Evolutionary conservation across 345 rosid species (phyloP).

Genomic region (Laguncularia racemosa): DNA sequence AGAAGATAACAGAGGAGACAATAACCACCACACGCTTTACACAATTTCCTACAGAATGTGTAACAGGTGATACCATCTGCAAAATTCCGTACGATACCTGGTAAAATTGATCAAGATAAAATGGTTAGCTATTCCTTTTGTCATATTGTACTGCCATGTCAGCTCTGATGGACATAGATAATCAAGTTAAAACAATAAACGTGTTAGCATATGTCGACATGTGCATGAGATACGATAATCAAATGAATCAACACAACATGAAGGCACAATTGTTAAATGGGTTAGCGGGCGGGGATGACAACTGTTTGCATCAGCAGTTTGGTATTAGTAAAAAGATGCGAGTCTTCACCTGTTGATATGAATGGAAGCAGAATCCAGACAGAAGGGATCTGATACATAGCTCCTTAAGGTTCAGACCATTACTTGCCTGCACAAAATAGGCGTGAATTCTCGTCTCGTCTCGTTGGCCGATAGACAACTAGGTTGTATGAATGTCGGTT

Average conservation of each 20-base stretch:
- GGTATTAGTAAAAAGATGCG: no score
- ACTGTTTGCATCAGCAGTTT: no score
- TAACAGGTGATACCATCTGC: constrained; percentile 72
- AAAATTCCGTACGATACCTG: constrained; percentile 80
- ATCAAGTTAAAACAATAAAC: no score
- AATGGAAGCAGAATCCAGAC: constrained; percentile 68
- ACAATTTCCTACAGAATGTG: constrained; percentile 83
- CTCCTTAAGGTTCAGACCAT: constrained; percentile 46
- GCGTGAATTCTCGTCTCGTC: not conserved
- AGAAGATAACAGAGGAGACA: constrained; percentile 61
- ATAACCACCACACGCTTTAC: constrained; percentile 84
- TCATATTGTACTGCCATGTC: no score
- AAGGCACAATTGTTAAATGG: no score
- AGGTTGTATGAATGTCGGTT: not conserved
- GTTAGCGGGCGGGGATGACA: no score
- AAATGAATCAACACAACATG: no score
- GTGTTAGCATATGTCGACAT: no score
- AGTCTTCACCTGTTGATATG: constrained; percentile 87
- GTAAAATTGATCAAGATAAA: not conserved
- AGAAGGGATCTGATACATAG: constrained; percentile 49
- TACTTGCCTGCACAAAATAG: constrained; percentile 40
- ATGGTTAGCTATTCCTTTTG: no score
- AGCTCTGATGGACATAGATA: no score
- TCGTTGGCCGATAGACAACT: not conserved
- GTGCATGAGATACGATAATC: no score